Conservation (phyloP, 75 land plant species). For the Larix kaempferi region DNA sequence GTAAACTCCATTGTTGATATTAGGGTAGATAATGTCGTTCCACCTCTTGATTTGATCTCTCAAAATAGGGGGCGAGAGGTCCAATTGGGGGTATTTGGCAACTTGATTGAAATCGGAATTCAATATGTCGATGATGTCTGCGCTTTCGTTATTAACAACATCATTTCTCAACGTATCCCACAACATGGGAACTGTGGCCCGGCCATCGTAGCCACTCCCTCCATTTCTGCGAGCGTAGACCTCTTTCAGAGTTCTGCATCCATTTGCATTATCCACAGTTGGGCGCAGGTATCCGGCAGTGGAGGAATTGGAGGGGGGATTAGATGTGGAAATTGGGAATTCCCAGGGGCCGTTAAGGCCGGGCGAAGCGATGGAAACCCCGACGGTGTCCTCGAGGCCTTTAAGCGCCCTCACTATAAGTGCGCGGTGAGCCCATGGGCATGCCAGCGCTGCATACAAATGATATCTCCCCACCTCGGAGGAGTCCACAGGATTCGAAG, state of each 20-base stretch:
- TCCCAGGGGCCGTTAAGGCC: slow-evolving; percentile 73
- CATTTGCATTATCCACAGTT: slow-evolving; percentile 48
- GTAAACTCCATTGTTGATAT: slow-evolving; percentile 89
- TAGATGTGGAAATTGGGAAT: slow-evolving; percentile 15
- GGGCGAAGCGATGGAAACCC: slow-evolving; percentile 73
- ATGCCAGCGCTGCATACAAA: slow-evolving; percentile 79
- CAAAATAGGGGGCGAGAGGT: slow-evolving; percentile 59
- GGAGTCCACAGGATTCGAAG: background rate
- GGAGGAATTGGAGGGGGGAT: background rate
- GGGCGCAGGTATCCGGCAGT: slow-evolving; percentile 15
- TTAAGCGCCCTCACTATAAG: slow-evolving; percentile 79
- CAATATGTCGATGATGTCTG: slow-evolving; percentile 70
- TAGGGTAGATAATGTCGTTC: slow-evolving; percentile 70
- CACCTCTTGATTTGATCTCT: slow-evolving; percentile 63
- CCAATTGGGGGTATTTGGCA: slow-evolving; percentile 40
- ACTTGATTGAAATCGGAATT: slow-evolving; percentile 51
- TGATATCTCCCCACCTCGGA: slow-evolving; percentile 37
- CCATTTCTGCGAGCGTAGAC: slow-evolving; percentile 56
- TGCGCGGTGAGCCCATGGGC: slow-evolving; percentile 94
- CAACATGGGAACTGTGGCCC: slow-evolving; percentile 91
- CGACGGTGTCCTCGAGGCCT: slow-evolving; percentile 53
- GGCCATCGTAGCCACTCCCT: slow-evolving; percentile 58
- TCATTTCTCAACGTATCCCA: slow-evolving; percentile 62
- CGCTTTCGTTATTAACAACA: slow-evolving; percentile 92
- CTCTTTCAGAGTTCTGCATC: slow-evolving; percentile 51